Base-by-base conservation (phyloP, 164 flowering plant species). In the Tetracentron sinense region DNA sequence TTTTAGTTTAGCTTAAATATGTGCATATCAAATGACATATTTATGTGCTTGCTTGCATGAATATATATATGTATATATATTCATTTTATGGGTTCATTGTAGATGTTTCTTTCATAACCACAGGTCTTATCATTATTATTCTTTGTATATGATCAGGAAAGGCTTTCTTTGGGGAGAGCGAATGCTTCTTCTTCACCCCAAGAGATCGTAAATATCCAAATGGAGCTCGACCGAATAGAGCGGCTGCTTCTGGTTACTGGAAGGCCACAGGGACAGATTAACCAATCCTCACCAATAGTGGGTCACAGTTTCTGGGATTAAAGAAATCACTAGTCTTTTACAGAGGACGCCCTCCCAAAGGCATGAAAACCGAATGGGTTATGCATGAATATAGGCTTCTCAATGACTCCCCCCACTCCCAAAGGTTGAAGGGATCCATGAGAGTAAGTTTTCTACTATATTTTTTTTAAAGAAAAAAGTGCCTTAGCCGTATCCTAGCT, bases 271-370 rank as follows among this genome's bases (percentile, higher is more conserved):
- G 12, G 74, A 76, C 79, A 2, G 83, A 82, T 57, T 77, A 79
- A 56, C 80, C 78, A 14, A 83, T 83, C 22, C 71, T 75, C 28
- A 47, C 79, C 19, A 61, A 74, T 2, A 49, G 49, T 31, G 81
- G 83, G 15, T 65, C 74, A 30, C 69, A 67, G 57, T 63, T 72
- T 49, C 74, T 83, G 55, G 88, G 88, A 12, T 78, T 76, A 70
- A 83, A 83, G 68, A 83, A 83, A 73, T 76, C 83, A 49, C 69
- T 83, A 7, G 83, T 81, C 8, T 81, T 81, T 60, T 78, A 79
- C 71, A 72, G 22, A n/a, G 88, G 85, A 0, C 77, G 81, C 23
- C 82, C 88, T 61, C 85, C 85, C 1, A 77, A 79, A 44, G 85
- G 88, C 16, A 23, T 54, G 54, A 78, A 83, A 28, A 83, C 85